Evolutionary conservation across 148 eudicot genomes (phyloP), one percentile per base, ranked within the genome.

Genomic region (Cornus kousa): DNA sequence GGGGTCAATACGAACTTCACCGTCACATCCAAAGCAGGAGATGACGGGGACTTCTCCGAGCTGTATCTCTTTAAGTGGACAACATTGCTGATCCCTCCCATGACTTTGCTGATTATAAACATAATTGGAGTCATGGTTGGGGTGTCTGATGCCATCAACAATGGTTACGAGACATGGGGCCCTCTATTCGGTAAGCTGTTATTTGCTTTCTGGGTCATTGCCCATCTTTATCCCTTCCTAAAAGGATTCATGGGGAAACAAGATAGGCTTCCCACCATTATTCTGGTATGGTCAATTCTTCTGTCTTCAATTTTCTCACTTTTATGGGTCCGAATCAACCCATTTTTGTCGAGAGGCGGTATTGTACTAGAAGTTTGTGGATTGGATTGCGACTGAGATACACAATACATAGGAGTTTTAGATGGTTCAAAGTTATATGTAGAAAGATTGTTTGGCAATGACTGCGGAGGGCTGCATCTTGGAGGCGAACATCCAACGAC

Each of bases 1-100:
- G 99, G 99, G 74, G 98, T 97, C 20, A 85, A 87, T 89, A 97
- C 99, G 70, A 92, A 89, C 84, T 97, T 97, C 83, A 97, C 98
- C 0, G 99, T 97, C 53, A 97, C 99, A 32, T 92, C 99, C 59
- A 97, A 97, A 84, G 99, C 88, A 35, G 94, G 90, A 22, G 94
- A 91, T 37, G 94, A 91, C 46, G 94, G 92, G 57, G 94, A 80
- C 53, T 91, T 87, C 75, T 87, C 92, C 0, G 94, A 91, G 68
- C 94, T 91, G 70, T 91, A 91, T 83, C 74, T 87, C 35, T 91
- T 91, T 86, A 91, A 91, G 60, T 91, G 94, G 94, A 91, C 94
- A 1, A 80, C 94, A 14, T 82, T 91, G 67, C 80, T 91, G 80
- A 68, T 91, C 77, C 88, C 92, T 9, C 94, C 94, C 4, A 86